These are phyloP conservation scores for Cystobasidiaceae sp. DNA, from an alignment of 1,284 basidiomycete species.

Conservation along the genomic window DNA sequence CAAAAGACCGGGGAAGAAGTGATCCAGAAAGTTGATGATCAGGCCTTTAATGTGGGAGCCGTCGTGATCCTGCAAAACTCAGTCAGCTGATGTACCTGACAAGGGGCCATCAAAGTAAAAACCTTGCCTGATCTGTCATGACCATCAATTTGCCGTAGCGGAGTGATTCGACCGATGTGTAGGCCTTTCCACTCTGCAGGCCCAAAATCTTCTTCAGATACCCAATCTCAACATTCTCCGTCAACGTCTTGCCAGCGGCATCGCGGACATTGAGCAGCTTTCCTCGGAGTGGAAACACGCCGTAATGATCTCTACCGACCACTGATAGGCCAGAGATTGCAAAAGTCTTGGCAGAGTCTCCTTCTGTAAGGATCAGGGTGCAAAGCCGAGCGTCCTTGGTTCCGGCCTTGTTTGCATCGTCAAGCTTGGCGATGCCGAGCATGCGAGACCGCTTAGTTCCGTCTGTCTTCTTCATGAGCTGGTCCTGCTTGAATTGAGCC, in stretches of 20 bases:
- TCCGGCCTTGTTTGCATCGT: conserved; percentile 97
- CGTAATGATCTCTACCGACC: conserved; percentile 93
- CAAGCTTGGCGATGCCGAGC: conserved; percentile 84
- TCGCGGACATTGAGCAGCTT: conserved; percentile 98
- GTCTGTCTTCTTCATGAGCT: conserved; percentile 92
- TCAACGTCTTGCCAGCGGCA: conserved; percentile 89
- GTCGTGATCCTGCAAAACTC: conserved; percentile 88
- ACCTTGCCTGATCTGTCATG: conserved; percentile 92
- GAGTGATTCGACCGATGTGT: conserved; percentile 64
- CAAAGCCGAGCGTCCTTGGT: conserved; percentile 74
- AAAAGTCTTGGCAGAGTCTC: conserved; percentile 96
- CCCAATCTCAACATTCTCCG: conserved; percentile 97
- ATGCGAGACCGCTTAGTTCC: conserved; percentile 83
- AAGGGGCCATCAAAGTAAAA: conserved; percentile 30
- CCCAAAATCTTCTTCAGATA: conserved; percentile 98
- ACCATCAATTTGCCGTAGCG: conserved; percentile 97
- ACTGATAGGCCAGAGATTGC: conserved; percentile 92
- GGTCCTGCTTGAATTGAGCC: conserved; percentile 95
- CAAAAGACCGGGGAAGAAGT: conserved; percentile 92
- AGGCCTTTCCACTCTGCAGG: conserved; percentile 87
- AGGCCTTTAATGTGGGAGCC: conserved; percentile 99
- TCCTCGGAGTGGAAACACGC: conserved; percentile 95
- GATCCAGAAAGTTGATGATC: conserved; percentile 95
- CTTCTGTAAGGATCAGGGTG: conserved; percentile 96
- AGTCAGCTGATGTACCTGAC: no score